These are phyloP conservation scores for Pulveroboletus ravenelii DNA, from an alignment of 768 basidiomycete genomes.

Conservation along the genomic window DNA sequence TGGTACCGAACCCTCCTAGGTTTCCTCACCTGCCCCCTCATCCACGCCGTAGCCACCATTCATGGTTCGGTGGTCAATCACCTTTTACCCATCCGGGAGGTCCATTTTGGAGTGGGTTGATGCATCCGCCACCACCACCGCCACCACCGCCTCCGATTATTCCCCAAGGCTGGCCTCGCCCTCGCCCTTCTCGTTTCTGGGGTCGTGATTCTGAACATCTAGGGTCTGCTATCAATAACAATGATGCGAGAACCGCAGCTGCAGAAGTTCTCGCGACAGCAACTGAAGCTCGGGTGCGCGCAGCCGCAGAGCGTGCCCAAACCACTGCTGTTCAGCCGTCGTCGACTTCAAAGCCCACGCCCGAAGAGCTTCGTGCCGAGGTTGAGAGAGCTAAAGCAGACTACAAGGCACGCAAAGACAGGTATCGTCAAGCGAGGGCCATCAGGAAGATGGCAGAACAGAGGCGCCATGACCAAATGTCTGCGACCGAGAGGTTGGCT, in stretches of 20 bases:
- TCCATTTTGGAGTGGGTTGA: slow-evolving; percentile 17
- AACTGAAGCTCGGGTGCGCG: slow-evolving; percentile 12
- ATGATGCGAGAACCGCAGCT: slow-evolving; percentile 9
- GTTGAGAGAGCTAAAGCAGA: slow-evolving; percentile 62
- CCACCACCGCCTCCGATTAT: neutral
- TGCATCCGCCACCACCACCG: slow-evolving; percentile 10
- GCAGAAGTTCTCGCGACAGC: slow-evolving; percentile 17
- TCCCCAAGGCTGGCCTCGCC: slow-evolving; percentile 23
- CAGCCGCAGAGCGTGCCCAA: slow-evolving; percentile 1
- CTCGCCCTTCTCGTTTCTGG: slow-evolving; percentile 22
- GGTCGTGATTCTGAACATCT: slow-evolving; percentile 3
- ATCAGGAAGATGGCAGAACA: slow-evolving; percentile 39
- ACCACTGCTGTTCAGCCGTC: neutral
- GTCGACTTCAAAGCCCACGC: neutral
- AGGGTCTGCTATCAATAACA: neutral
- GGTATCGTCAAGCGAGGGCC: slow-evolving; percentile 57
- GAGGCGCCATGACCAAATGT: slow-evolving; percentile 15
- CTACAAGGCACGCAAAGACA: slow-evolving; percentile 69
- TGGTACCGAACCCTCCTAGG: slow-evolving; percentile 11
- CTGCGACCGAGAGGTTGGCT: slow-evolving; percentile 26
- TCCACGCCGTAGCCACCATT: slow-evolving; percentile 18
- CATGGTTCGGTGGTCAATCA: slow-evolving; percentile 22
- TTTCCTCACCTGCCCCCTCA: slow-evolving; percentile 17
- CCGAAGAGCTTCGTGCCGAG: slow-evolving; percentile 32
- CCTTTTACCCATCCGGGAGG: slow-evolving; percentile 4